Conservation (phyloP, 108 stramenopile species). For the Fragilaria crotonensis region DNA sequence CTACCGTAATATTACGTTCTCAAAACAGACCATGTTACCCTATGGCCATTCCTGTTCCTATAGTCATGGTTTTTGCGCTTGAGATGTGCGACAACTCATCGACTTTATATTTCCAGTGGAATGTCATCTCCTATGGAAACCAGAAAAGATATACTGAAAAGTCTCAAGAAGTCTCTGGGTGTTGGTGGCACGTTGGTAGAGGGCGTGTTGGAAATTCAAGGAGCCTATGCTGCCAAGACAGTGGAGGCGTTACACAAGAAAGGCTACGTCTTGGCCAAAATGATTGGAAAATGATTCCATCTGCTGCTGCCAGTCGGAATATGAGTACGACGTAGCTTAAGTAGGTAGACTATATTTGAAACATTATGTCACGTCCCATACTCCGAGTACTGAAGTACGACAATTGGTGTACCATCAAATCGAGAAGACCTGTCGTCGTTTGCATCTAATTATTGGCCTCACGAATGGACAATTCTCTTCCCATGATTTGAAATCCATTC, state of each 20-base stretch:
- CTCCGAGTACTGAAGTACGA: no score
- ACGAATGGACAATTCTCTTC: constrained; percentile 57
- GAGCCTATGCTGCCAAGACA: constrained; percentile 14
- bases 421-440: no score
- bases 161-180: constrained; percentile 21
- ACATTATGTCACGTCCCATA: no score
- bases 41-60: not conserved
- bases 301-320: no score
- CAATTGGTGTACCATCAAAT: no score
- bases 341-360: no score
- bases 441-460: constrained; percentile 46
- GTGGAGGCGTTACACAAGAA: constrained; percentile 10
- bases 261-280: constrained; percentile 15
- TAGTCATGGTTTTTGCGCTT: not conserved
- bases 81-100: not conserved
- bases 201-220: constrained; percentile 30
- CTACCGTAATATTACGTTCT: not conserved
- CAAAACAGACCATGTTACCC: not conserved
- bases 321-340: no score
- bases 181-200: constrained; percentile 30
- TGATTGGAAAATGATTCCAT: constrained; percentile 11
- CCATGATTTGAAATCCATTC: constrained; percentile 54
- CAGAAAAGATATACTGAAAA: constrained; percentile 20
- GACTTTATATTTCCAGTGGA: constrained; percentile 8
- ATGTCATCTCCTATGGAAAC: constrained; percentile 22